Percentiles rank a stretch among this genome's conserved stretches.
These are phyloP conservation scores for Inga oerstediana DNA, from an alignment of 306 rosid species.

Conservation along the genomic window DNA sequence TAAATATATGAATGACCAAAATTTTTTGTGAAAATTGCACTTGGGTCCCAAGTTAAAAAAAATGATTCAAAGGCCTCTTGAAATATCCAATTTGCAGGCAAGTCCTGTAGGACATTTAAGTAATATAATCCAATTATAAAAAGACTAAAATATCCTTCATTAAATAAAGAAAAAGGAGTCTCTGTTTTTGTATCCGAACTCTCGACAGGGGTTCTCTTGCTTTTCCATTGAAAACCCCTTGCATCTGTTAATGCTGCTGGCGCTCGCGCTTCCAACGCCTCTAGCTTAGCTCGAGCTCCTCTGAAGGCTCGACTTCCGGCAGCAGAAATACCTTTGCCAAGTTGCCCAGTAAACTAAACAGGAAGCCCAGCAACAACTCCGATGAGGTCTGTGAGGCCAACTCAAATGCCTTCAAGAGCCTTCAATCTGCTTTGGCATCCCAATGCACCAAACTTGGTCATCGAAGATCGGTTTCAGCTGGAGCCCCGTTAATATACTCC, in stretches of 20 bases:
- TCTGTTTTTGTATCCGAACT: slow-evolving; percentile 16
- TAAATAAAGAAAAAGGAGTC: too few relatives aligned
- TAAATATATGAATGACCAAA: too few relatives aligned
- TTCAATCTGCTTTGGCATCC: slow-evolving; percentile 42
- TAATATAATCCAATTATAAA: too few relatives aligned
- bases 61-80: too few relatives aligned
- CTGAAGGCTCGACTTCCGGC: slow-evolving; percentile 56
- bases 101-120: too few relatives aligned
- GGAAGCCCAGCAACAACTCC: slow-evolving; percentile 43
- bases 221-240: slow-evolving; percentile 48
- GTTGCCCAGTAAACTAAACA: slow-evolving; percentile 44
- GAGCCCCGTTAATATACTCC: slow-evolving; percentile 74
- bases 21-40: too few relatives aligned
- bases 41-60: too few relatives aligned
- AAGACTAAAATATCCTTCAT: too few relatives aligned
- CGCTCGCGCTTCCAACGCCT: slow-evolving; percentile 15
- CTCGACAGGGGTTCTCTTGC: slow-evolving; percentile 69
- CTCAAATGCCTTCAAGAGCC: slow-evolving; percentile 35
- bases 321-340: slow-evolving; percentile 36
- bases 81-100: too few relatives aligned
- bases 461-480: slow-evolving; percentile 83
- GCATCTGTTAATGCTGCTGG: slow-evolving; percentile 16
- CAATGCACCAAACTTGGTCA: slow-evolving; percentile 58
- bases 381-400: slow-evolving; percentile 52
- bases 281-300: slow-evolving; percentile 55